phyloP scores from a whole-genome alignment of 257 asterid species.

The Linderniella brevidens region DNA sequence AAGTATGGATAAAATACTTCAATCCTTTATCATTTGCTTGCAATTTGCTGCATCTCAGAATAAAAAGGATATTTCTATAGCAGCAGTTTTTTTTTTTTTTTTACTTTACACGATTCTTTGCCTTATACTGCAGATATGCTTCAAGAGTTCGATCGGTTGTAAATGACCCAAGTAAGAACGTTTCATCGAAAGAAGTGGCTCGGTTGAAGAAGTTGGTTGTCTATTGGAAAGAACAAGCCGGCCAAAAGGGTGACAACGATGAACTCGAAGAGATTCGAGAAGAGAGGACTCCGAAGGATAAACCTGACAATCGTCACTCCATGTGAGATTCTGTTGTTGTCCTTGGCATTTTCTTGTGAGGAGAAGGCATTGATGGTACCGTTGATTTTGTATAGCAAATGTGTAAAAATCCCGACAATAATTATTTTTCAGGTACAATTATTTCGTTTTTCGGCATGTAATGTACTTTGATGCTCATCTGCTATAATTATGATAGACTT shows the following conservation, averaged over 20 bases:
- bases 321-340: conserved; percentile 19
- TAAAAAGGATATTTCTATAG: too few species aligned
- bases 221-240: conserved; percentile 88
- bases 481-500: too few species aligned
- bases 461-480: too few species aligned
- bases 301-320: conserved; percentile 53
- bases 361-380: conserved; percentile 7
- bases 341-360: not conserved
- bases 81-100: not conserved
- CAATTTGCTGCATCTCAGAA: too few species aligned
- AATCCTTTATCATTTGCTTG: too few species aligned
- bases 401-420: too few species aligned
- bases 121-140: conserved; percentile 47
- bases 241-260: conserved; percentile 66
- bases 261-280: conserved; percentile 83
- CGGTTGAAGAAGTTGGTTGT: conserved; percentile 68
- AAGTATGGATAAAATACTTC: too few species aligned
- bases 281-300: conserved; percentile 39
- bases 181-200: conserved; percentile 83
- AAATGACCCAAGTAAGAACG: conserved; percentile 83
- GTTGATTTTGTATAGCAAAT: not conserved
- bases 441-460: too few species aligned
- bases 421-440: too few species aligned
- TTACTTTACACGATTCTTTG: not conserved
- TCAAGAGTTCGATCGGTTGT: conserved; percentile 83